These are phyloP conservation scores for Closterium sp. DNA, from an alignment of 139 green algal species.

Conservation along the genomic window DNA sequence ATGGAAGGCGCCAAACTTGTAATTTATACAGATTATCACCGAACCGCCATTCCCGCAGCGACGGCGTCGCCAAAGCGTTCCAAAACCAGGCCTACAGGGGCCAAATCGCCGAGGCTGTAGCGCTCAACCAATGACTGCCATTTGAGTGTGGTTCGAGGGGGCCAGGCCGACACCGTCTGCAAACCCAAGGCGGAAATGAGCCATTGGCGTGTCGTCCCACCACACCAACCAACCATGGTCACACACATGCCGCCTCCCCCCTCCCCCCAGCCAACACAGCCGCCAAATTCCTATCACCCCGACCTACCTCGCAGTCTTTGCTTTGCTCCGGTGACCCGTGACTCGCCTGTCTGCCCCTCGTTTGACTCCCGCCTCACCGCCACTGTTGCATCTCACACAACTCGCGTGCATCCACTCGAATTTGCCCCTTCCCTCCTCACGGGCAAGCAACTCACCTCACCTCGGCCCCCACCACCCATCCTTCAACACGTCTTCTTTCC, in stretches of 20 bases:
- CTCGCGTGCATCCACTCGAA: too few relatives aligned
- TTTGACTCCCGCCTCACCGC: not conserved
- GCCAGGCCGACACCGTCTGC: not conserved
- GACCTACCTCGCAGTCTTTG: too few relatives aligned
- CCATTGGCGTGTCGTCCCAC: not conserved
- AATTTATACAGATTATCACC: not conserved
- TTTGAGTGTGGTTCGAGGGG: not conserved
- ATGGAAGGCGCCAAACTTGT: too few relatives aligned
- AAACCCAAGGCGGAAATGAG: not conserved
- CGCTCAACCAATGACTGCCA: not conserved
- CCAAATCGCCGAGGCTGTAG: not conserved
- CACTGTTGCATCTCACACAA: too few relatives aligned
- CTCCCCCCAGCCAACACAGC: not conserved
- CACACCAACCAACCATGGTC: not conserved
- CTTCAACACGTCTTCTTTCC: too few relatives aligned
- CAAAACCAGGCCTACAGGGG: not conserved
- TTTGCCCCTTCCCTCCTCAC: not conserved
- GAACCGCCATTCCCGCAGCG: not conserved
- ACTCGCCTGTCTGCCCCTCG: too few relatives aligned
- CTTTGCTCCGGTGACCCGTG: too few relatives aligned
- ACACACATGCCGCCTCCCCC: not conserved
- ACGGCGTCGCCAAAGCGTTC: not conserved
- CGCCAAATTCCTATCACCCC: not conserved
- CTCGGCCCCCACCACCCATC: too few relatives aligned
- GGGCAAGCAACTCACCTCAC: too few relatives aligned